Base-by-base conservation (phyloP, 106 monocot genomes). In the Platanthera zijinensis region DNA sequence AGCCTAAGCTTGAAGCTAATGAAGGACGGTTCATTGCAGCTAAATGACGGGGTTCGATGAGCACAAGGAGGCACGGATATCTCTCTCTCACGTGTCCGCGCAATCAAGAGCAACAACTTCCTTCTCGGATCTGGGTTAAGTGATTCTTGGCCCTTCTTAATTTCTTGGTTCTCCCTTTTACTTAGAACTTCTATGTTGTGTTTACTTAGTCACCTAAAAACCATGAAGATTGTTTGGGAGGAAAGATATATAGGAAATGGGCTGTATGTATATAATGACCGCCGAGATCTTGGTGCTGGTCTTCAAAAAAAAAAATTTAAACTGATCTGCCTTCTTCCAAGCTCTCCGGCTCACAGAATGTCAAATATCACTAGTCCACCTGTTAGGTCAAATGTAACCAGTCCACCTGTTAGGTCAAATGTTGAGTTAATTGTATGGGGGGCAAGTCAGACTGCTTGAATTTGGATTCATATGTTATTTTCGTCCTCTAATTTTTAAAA, bases 1-100 rank as follows among this genome's bases (percentile, higher is more conserved):
- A 91, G 49, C 72, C 77, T 91, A 19, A 88, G 88, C 78, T 66
- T 82, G 73, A 86, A 84, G 61, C 73, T 91, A 61, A 82, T 84
- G 68, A 83, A 84, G 72, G 91, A 91, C 48, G 91, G 84, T 50
- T 91, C 88, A 0, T 61, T 87, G 74, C 85, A 85, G 75, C 49
- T 77, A 28, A 45, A 71, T 18, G 54, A 49, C 48, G 77, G 28
- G 10, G 77, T 47, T 46, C 32, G 51, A 63, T 77, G 77, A 82
- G 19, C 47, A 32, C 9, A 73, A 49, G 50, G 15, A 6, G 8
- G 53, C 8, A 53, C 13, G 1, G 2, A 6, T 17, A 6, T 14
- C 14, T 62, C 17, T 62, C 10, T 62, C 61, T 62, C 18, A 62
- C n/a, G 18, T 62, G 10, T 62, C 11, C 11, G 52, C 52, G 52